Evolutionary conservation across 2,329 filamentous ascomycete genomes (phyloP).

Genomic region (Erysiphe pulchra): DNA sequence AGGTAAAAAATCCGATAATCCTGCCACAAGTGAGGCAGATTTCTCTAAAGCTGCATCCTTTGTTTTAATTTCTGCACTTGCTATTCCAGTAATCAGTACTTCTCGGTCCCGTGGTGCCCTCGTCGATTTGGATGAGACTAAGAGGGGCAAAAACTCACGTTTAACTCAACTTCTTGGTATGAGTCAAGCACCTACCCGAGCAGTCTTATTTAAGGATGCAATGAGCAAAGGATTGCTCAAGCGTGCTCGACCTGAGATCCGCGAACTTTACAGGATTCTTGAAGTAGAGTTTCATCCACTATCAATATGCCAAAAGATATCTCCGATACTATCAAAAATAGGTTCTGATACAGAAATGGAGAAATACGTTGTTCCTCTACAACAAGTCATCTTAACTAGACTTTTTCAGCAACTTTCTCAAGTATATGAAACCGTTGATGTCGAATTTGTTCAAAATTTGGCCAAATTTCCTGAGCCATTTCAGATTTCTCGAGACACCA

Average conservation of each 20-base stretch:
- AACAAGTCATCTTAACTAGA: constrained; percentile 94
- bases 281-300: constrained; percentile 98
- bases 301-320: constrained; percentile 98
- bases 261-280: constrained; percentile 92
- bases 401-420: constrained; percentile 98
- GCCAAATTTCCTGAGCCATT: constrained; percentile 92
- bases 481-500: constrained; percentile 69
- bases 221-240: constrained; percentile 85
- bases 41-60: constrained; percentile 89
- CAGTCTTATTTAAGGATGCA: constrained; percentile 82
- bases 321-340: constrained; percentile 81
- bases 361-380: constrained; percentile 82
- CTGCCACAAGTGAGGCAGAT: constrained; percentile 65
- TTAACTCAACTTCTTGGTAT: constrained; percentile 91
- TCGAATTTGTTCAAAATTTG: constrained; percentile 77
- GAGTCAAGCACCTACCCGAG: constrained; percentile 66
- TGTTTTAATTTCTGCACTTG: constrained; percentile 76
- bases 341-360: constrained; percentile 87
- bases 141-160: constrained; percentile 96
- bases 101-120: constrained; percentile 85
- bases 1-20: constrained; percentile 84
- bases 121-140: constrained; percentile 86
- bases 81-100: constrained; percentile 98
- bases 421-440: constrained; percentile 93
- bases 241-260: constrained; percentile 79